phyloP scores from a whole-genome alignment of 495 filamentous ascomycete species.

The Penicillium egyptiacum region DNA sequence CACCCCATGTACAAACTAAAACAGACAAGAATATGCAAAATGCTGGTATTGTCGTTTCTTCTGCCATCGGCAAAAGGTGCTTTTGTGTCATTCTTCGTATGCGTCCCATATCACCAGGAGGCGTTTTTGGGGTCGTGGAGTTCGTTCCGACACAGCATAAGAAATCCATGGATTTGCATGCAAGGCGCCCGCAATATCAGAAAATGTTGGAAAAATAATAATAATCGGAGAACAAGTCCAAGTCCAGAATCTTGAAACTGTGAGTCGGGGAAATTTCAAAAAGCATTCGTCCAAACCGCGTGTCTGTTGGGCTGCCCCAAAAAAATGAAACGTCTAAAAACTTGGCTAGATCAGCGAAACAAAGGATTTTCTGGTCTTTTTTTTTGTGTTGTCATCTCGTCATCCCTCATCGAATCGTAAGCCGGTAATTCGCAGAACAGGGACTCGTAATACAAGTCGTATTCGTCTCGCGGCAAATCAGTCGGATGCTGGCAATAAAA shows the following conservation, averaged over 20 bases:
- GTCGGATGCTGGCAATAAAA: slow-evolving; percentile 40
- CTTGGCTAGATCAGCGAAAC: slow-evolving; percentile 50
- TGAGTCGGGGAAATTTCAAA: slow-evolving; percentile 16
- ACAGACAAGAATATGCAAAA: slow-evolving; percentile 46
- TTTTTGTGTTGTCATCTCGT: slow-evolving; percentile 52
- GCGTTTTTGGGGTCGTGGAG: slow-evolving; percentile 24
- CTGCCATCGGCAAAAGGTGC: slow-evolving; percentile 33
- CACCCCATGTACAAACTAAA: slow-evolving; percentile 43
- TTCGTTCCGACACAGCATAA: slow-evolving; percentile 27
- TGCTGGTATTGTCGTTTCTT: slow-evolving; percentile 48
- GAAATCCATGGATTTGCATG: slow-evolving; percentile 39
- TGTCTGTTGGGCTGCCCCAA: slow-evolving; percentile 49
- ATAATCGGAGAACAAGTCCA: slow-evolving; percentile 24
- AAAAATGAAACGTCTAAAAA: slow-evolving; percentile 49
- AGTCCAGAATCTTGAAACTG: slow-evolving; percentile 11
- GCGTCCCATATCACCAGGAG: slow-evolving; percentile 34
- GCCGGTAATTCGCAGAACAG: slow-evolving; percentile 46
- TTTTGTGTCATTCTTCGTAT: slow-evolving; percentile 42
- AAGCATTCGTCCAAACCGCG: slow-evolving; percentile 36
- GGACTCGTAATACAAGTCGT: slow-evolving; percentile 52
- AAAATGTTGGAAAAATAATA: slow-evolving; percentile 24
- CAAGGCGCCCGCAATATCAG: slow-evolving; percentile 42
- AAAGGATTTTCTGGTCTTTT: slow-evolving; percentile 41
- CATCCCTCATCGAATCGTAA: slow-evolving; percentile 60
- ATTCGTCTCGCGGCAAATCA: slow-evolving; percentile 50